Base-by-base conservation (phyloP, 495 filamentous ascomycete genomes). In the Schizothecium vesticola region DNA sequence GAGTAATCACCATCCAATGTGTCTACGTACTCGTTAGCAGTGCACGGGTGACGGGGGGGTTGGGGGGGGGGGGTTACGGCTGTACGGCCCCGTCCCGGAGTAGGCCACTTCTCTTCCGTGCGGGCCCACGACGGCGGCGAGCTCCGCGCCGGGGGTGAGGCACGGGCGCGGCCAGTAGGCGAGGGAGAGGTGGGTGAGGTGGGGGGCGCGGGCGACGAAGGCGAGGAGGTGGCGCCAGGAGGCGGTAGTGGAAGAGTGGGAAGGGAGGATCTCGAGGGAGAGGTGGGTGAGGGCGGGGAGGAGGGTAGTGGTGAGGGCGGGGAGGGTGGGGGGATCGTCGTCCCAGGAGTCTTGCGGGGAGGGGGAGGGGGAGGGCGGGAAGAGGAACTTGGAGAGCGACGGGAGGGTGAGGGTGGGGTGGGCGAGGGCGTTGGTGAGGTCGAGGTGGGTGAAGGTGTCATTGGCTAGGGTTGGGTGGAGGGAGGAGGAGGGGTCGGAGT, bases 91-190 rank as follows among this genome's bases (percentile, higher is more conserved):
- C 2, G 86, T 89, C 19, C 85, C 90, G 51, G 88, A 83, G 67
- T 90, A 88, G 24, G 82, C 79, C 25, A 91, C 66, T 6, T 65
- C 56, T 9, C 72, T 67, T 36, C 79, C 80, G 11, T 77, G 72
- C 21, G 75, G 72, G 4, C 85, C 77, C 16, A 82, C 79, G 10
- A 83, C 74, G 28, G 83, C 81, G 1, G 83, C 77, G 51, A 83
- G 76, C 59, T 83, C 85, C 2, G 88, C 80, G 67, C 89, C 87
- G 7, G 90, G 90, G 7, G 86, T 90, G 1, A 90, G 75, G 0
- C 83, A 85, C 0, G 93, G 93, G 22, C 84, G 80, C 2, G 93
- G 92, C 93, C 93, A 97, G 75, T 90, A 86, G 1, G 91, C 89
- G 5, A 96, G 80, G 28, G 88, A 92, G 3, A 96, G 84, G 69